Conservation (phyloP, 768 basidiomycete species). For the Agaricus bisporus region DNA sequence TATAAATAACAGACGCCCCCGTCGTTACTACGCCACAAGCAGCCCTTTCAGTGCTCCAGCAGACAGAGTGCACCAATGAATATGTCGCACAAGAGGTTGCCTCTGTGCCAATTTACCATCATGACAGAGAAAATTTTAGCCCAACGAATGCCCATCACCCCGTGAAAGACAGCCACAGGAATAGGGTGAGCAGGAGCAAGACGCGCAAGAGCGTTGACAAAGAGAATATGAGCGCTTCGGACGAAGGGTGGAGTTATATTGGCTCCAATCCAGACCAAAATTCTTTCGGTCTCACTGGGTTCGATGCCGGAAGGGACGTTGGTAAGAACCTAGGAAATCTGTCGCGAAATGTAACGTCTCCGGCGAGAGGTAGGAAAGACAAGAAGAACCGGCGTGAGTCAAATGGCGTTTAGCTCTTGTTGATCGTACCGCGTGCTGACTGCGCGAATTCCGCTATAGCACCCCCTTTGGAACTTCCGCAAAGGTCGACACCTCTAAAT, state of each 20-base stretch:
- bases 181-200: background rate
- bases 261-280: slow-evolving; percentile 23
- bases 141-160: background rate
- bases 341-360: slow-evolving; percentile 17
- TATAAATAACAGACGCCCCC: slow-evolving; percentile 17
- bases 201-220: slow-evolving; percentile 27
- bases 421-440: background rate
- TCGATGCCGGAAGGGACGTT: slow-evolving; percentile 37
- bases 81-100: background rate
- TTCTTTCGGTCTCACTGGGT: slow-evolving; percentile 23
- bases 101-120: background rate
- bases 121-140: background rate
- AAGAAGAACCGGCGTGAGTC: slow-evolving; percentile 54
- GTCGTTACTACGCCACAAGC: slow-evolving; percentile 37
- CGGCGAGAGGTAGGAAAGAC: slow-evolving; percentile 32
- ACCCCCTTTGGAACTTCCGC: slow-evolving; percentile 48
- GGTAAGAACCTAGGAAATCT: slow-evolving; percentile 39
- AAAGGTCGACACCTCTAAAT: slow-evolving; percentile 43
- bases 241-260: slow-evolving; percentile 35
- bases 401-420: background rate
- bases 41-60: slow-evolving; percentile 33
- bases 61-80: slow-evolving; percentile 35
- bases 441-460: slow-evolving; percentile 27
- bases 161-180: background rate
- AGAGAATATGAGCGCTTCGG: slow-evolving; percentile 33